Evolutionary conservation across 2,329 filamentous ascomycete genomes (phyloP).

Genomic region (Exophiala sideris): DNA sequence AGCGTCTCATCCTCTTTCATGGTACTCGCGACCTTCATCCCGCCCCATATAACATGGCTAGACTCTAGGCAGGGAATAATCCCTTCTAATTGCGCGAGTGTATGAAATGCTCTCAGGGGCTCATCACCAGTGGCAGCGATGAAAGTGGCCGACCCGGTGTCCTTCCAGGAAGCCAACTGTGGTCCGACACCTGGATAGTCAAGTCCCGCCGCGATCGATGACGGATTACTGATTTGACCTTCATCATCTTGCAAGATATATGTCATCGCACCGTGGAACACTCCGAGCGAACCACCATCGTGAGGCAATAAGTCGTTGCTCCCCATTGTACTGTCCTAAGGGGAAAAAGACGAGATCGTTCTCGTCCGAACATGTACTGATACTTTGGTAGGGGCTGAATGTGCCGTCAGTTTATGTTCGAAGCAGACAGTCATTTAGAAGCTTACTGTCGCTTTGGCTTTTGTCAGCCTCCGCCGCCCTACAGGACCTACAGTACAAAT

Average conservation of each 20-base stretch:
- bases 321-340: constrained; percentile 87
- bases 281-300: constrained; percentile 82
- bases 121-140: constrained; percentile 87
- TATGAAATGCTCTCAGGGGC: constrained; percentile 80
- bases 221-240: constrained; percentile 90
- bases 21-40: constrained; percentile 84
- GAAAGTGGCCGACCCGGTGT: constrained; percentile 79
- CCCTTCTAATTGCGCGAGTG: constrained; percentile 86
- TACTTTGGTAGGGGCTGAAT: too few relatives aligned
- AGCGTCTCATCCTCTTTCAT: constrained; percentile 81
- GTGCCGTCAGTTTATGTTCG: too few relatives aligned
- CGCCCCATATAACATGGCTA: constrained; percentile 86
- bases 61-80: constrained; percentile 96
- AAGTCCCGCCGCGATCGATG: constrained; percentile 92
- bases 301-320: constrained; percentile 81
- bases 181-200: constrained; percentile 97
- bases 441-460: too few relatives aligned
- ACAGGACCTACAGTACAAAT: too few relatives aligned
- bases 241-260: constrained; percentile 91
- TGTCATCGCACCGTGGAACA: constrained; percentile 91
- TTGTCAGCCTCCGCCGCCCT: too few relatives aligned
- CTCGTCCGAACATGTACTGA: constrained; percentile 69
- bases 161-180: constrained; percentile 90
- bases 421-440: too few relatives aligned
- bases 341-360: constrained; percentile 92